Evolutionary conservation across 2,329 filamentous ascomycete species (phyloP).

Genomic region (Zasmidium angulare): DNA sequence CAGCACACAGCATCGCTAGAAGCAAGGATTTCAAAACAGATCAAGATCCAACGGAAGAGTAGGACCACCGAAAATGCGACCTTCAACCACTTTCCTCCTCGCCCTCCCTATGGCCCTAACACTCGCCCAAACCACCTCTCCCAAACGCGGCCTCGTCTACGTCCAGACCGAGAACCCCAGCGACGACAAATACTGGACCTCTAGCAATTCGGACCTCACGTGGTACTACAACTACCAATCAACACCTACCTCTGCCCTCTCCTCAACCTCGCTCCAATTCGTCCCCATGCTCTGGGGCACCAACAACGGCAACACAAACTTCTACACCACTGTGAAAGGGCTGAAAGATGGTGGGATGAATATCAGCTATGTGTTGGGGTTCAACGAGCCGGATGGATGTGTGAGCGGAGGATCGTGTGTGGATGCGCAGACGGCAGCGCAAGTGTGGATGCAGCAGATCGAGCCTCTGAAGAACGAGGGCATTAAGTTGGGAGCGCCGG

Average conservation of each 20-base stretch:
- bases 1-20: too few species aligned
- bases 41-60: too few species aligned
- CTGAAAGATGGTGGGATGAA: slow-evolving; percentile 57
- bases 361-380: slow-evolving; percentile 68
- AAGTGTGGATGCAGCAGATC: slow-evolving; percentile 69
- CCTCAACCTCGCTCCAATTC: slow-evolving; percentile 62
- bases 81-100: slow-evolving; percentile 4
- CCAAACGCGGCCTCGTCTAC: slow-evolving; percentile 73
- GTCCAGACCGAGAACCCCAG: slow-evolving; percentile 56
- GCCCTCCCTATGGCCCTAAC: slow-evolving; percentile 13
- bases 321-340: slow-evolving; percentile 58
- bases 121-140: slow-evolving; percentile 36
- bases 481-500: slow-evolving; percentile 68
- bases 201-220: slow-evolving; percentile 59
- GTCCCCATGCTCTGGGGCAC: slow-evolving; percentile 80
- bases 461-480: slow-evolving; percentile 64
- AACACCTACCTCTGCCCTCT: slow-evolving; percentile 44
- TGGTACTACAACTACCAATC: slow-evolving; percentile 84
- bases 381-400: slow-evolving; percentile 75
- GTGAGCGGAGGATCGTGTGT: slow-evolving; percentile 64
- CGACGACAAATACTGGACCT: slow-evolving; percentile 67
- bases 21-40: too few species aligned
- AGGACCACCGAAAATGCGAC: slow-evolving; percentile 9
- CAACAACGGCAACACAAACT: slow-evolving; percentile 55
- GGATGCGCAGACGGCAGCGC: slow-evolving; percentile 60